Evolutionary conservation across 2,329 filamentous ascomycete genomes (phyloP), one percentile per base, ranked within the genome.

Genomic region (Aspergillus uvarum): DNA sequence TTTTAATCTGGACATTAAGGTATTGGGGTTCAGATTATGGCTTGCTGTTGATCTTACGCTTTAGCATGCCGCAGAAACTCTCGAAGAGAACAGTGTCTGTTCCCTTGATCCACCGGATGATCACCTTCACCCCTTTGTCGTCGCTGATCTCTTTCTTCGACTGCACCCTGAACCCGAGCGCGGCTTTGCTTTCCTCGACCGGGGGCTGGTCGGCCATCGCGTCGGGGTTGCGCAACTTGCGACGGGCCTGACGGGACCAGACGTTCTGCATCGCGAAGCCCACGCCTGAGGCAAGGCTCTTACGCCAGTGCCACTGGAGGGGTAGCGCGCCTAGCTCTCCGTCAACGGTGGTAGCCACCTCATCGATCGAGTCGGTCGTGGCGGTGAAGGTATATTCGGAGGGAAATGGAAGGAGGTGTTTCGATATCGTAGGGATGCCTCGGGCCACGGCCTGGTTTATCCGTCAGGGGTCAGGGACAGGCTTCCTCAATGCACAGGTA

Each of bases 51-150:
- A 79, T 24, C 58, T 82, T 84, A 38, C 84, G 80, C 73, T 87
- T 90, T 49, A 96, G 64, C 79, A 93, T 92, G 0, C 91, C 92
- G 61, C 87, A 89, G 63, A 99, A 92, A 72, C 93, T 97, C 76
- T 96, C 90, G 74, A 94, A 96, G 0, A 95, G 71, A 0, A 87
- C 82, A 19, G 84, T 80, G 65, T 96, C 90, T 5, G 82, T 80
- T 0, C 95, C 94, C 67, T 91, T 87, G 0, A 91, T 70, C 93
- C 91, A 96, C 32, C 90, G 81, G 56, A 89, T 79, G 4, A 75
- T 66, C 4, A 89, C 77, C 2, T 71, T 74, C 0, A 87, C 78
- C 19, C 78, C 73, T 3, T 80, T 73, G 16, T 73, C 70, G 47
- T 76, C 70, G 31, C 44, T 59, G 26, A 51, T 59, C 19, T 54